Evolutionary conservation across 2,329 filamentous ascomycete species (phyloP).

Genomic region (Nemania serpens): DNA sequence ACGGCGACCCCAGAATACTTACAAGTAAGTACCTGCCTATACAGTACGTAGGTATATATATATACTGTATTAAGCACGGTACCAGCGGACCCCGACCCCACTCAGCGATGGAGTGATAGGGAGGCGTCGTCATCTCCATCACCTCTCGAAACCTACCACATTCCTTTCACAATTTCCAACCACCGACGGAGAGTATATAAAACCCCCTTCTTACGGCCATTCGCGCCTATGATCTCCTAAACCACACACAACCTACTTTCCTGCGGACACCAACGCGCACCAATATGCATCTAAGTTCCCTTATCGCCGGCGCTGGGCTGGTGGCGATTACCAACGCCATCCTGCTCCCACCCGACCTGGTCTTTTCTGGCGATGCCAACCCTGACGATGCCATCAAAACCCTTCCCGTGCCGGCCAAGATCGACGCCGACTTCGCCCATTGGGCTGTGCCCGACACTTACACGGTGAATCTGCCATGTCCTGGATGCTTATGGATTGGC

Average conservation of each 20-base stretch:
- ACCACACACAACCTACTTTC: background rate
- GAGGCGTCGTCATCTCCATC: constrained; percentile 16
- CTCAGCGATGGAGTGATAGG: background rate
- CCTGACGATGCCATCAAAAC: constrained; percentile 35
- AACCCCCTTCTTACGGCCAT: constrained; percentile 1
- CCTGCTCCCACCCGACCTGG: constrained; percentile 39
- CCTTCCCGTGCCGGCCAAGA: constrained; percentile 37
- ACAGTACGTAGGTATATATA: background rate
- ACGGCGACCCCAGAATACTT: too few relatives aligned
- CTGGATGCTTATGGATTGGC: constrained; percentile 33
- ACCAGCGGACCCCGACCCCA: background rate
- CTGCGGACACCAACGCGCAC: constrained; percentile 7
- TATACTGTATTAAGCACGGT: background rate
- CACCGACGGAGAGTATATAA: background rate
- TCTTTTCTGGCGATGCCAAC: constrained; percentile 32
- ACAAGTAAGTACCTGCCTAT: background rate
- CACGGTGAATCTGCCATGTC: constrained; percentile 39
- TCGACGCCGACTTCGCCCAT: constrained; percentile 26
- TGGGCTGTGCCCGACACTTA: constrained; percentile 28
- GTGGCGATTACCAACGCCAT: constrained; percentile 42
- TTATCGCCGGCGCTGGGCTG: constrained; percentile 43
- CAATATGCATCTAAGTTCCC: constrained; percentile 43
- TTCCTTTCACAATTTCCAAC: background rate
- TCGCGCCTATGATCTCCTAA: constrained; percentile 1
- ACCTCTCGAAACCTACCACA: constrained; percentile 8